A percentile compares a stretch with the other conserved stretches of the same genome.
Evolutionary conservation across 495 filamentous ascomycete species (phyloP).

Genomic region (Aspergillus sclerotioniger): DNA sequence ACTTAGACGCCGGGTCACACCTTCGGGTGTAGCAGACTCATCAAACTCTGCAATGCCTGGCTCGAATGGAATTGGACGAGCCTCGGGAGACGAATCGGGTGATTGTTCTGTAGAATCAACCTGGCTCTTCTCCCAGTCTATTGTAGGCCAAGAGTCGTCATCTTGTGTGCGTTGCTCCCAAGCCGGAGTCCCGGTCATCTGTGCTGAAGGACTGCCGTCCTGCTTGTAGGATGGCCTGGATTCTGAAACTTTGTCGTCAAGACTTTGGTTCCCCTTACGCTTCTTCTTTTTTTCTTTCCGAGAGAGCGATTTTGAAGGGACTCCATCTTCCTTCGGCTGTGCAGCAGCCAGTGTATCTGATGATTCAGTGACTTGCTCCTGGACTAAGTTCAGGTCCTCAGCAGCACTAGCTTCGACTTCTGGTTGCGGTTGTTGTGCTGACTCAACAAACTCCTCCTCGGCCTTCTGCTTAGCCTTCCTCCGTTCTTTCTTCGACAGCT

Average conservation of each 20-base stretch:
- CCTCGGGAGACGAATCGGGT: slow-evolving; percentile 24
- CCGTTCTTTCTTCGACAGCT: slow-evolving; percentile 43
- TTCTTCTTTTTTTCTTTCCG: slow-evolving; percentile 32
- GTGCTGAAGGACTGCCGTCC: background rate
- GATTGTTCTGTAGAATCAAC: slow-evolving; percentile 26
- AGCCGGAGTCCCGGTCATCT: slow-evolving; percentile 20
- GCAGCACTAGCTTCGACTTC: slow-evolving; percentile 8
- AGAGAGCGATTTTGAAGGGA: slow-evolving; percentile 7
- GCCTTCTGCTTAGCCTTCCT: slow-evolving; percentile 40
- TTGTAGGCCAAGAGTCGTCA: slow-evolving; percentile 36
- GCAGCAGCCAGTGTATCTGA: background rate
- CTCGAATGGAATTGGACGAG: slow-evolving; percentile 28
- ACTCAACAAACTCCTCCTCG: slow-evolving; percentile 16
- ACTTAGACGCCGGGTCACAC: slow-evolving; percentile 15
- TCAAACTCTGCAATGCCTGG: slow-evolving; percentile 38
- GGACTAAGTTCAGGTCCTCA: slow-evolving; percentile 20
- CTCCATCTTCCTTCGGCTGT: slow-evolving; percentile 12
- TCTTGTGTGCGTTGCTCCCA: slow-evolving; percentile 20
- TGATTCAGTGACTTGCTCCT: slow-evolving; percentile 12
- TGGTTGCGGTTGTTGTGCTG: slow-evolving; percentile 7
- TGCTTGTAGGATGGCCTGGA: background rate
- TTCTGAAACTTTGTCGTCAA: slow-evolving; percentile 17
- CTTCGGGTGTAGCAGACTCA: slow-evolving; percentile 30
- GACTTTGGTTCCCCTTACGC: slow-evolving; percentile 13
- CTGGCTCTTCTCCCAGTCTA: slow-evolving; percentile 38